Base-by-base conservation (phyloP, 1,284 basidiomycete genomes). In the Exobasidium rhododendri region DNA sequence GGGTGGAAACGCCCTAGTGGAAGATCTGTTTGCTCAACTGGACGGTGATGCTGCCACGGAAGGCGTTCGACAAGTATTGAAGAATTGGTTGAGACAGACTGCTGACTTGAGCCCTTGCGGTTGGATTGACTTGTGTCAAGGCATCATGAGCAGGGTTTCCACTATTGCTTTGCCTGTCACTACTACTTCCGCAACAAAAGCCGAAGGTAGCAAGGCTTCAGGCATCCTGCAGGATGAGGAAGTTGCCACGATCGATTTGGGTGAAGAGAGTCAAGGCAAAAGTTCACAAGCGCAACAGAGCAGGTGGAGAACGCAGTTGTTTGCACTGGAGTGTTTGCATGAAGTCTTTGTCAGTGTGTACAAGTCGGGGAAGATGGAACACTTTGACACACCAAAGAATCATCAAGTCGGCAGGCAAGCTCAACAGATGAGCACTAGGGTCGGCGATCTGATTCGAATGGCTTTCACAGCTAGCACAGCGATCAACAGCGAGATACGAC, bases 41-140 rank as follows among this genome's bases (percentile, higher is more conserved):
- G 96, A 99, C 77, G 90, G 89, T 69, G 93, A 96, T 78, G 89
- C 92, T 0, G 90, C 88, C 1, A 89, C 97, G n/a, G 90, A 94
- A 66, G 94, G 94, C 1, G 92, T 98, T 29, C 85, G 90, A 49
- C 89, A 92, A 68, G 92, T 97, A 53, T 94, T 98, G 70, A 84
- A 86, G n/a, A 91, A 89, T 69, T 99, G 96, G 96, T 83, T 98
- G 10, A 86, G 89, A 66, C 94, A 97, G 80, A 98, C 96, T 0
- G 93, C 93, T 0, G 85, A 91, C 22, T 86, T 90, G 58, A 91
- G 94, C 65, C 94, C 96, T 0, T 92, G 89, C 0, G 94, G 93
- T 1, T 99, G 96, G 96, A 96, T 99, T 65, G 93, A 96, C 75
- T 83, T 98, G 0, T 98, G 94, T 76, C 93, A 97, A 80, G 85